phyloP scores from a whole-genome alignment of 805 yeast genomes.

The Candida suzukii region DNA sequence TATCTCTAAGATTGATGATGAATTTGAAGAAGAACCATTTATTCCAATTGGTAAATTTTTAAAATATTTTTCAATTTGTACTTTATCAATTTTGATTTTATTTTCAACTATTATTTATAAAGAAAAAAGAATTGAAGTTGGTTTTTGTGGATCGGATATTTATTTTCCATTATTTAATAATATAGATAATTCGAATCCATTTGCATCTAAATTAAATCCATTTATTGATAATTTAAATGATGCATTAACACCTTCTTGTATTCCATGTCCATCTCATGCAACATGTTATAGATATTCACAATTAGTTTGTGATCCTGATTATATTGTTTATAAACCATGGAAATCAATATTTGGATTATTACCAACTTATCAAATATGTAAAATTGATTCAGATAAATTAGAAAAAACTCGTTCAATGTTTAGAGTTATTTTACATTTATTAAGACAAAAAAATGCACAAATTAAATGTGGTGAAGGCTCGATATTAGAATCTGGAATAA shows the following conservation, averaged over 20 bases:
- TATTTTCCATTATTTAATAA: conserved; percentile 26
- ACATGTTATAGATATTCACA: conserved; percentile 59
- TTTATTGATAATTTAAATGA: conserved; percentile 33
- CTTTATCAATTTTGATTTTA: conserved; percentile 1
- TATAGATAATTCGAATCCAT: conserved; percentile 8
- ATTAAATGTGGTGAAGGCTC: conserved; percentile 28
- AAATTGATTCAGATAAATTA: conserved; percentile 70
- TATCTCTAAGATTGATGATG: conserved; percentile 9
- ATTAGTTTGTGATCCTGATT: conserved; percentile 70
- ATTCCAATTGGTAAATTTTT: conserved; percentile 3
- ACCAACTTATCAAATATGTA: conserved; percentile 61
- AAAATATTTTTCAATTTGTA: conserved; percentile 6
- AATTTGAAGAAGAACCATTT: conserved; percentile 13
- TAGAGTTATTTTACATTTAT: conserved; percentile 53
- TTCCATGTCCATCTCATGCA: conserved; percentile 78
- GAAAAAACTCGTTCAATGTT: conserved; percentile 62
- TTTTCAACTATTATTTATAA: conserved; percentile 25
- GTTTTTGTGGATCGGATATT: conserved; percentile 70
- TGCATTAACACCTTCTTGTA: conserved; percentile 56
- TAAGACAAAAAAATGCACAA: conserved; percentile 68
- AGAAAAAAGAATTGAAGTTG: conserved; percentile 55
- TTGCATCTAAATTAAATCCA: conserved; percentile 5
- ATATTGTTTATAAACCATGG: conserved; percentile 44
- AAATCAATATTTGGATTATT: conserved; percentile 49
- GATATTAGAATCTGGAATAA: conserved; percentile 28